Evolutionary conservation across 192 early-diverging fungal species (phyloP).

Genomic region (Phlyctochytrium planicorne): DNA sequence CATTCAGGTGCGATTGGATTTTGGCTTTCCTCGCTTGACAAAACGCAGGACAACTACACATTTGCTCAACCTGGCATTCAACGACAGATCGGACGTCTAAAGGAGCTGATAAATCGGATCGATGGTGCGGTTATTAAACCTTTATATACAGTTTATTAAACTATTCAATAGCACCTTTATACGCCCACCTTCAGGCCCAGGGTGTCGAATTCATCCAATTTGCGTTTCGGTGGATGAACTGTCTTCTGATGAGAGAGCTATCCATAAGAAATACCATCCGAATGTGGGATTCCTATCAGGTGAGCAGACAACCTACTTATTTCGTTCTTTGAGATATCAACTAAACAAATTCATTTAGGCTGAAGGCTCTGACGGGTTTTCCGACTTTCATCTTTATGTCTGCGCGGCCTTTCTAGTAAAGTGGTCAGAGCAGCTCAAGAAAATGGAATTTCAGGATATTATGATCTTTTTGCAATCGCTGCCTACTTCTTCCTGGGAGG

Average conservation of each 20-base stretch:
- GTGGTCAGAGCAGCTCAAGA: slow-evolving; percentile 81
- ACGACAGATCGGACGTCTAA: slow-evolving; percentile 81
- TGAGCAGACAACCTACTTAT: slow-evolving; percentile 19
- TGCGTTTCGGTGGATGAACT: slow-evolving; percentile 99
- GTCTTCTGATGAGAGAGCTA: slow-evolving; percentile 95
- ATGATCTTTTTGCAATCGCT: slow-evolving; percentile 91
- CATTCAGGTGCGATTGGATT: slow-evolving; percentile 74
- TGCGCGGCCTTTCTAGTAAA: slow-evolving; percentile 97
- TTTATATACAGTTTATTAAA: slow-evolving; percentile 2
- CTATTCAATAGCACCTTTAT: slow-evolving; percentile 62
- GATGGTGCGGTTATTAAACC: slow-evolving; percentile 57
- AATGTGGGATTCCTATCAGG: slow-evolving; percentile 99
- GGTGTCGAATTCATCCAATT: slow-evolving; percentile 98
- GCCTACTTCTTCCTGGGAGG: slow-evolving; percentile 83
- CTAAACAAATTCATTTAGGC: slow-evolving; percentile 43
- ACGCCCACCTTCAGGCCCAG: slow-evolving; percentile 79
- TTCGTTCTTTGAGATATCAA: slow-evolving; percentile 4
- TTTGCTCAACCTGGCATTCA: slow-evolving; percentile 96
- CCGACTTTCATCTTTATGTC: slow-evolving; percentile 96
- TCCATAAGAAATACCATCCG: slow-evolving; percentile 82
- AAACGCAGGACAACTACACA: slow-evolving; percentile 94
- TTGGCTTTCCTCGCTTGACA: too few relatives aligned
- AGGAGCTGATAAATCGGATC: slow-evolving; percentile 89
- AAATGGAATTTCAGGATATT: slow-evolving; percentile 80
- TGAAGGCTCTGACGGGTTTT: slow-evolving; percentile 87